Percentiles rank a stretch among this genome's conserved stretches.
Conservation (phyloP, 352 stramenopile species). For the Phytophthora tubulina region DNA sequence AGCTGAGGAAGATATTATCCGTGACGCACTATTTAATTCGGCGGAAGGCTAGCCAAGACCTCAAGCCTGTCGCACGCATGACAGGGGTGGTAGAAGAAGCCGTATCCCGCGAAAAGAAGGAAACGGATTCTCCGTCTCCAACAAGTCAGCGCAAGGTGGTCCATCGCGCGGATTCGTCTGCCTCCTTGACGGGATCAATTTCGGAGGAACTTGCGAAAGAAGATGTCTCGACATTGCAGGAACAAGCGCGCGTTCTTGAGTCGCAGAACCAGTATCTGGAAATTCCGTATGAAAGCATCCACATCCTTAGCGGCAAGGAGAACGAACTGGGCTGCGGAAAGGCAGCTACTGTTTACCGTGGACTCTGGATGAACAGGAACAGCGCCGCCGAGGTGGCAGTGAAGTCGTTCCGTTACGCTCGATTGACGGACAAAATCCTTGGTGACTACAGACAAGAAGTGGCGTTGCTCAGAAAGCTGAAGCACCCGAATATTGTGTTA, state of each 20-base stretch:
- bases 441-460: conserved; percentile 89
- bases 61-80: conserved; percentile 43
- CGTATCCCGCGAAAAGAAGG: conserved; percentile 32
- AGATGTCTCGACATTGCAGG: conserved; percentile 76
- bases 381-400: conserved; percentile 86
- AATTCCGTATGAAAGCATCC: conserved; percentile 90
- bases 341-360: conserved; percentile 87
- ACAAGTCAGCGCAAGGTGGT: conserved; percentile 38
- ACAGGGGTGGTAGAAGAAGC: conserved; percentile 43
- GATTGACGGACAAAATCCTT: conserved; percentile 90
- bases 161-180: conserved; percentile 51
- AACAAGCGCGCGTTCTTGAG: conserved; percentile 85
- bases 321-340: conserved; percentile 91
- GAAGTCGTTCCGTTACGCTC: conserved; percentile 89
- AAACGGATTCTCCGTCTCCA: conserved; percentile 32
- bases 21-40: conserved; percentile 87
- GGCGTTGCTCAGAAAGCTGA: conserved; percentile 85
- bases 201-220: conserved; percentile 65
- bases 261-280: conserved; percentile 90
- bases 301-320: conserved; percentile 87
- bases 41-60: conserved; percentile 61
- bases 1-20: conserved; percentile 85
- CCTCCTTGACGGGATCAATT: conserved; percentile 51
- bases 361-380: conserved; percentile 88
- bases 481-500: conserved; percentile 92